Conservation (phyloP, 2,329 filamentous ascomycete genomes). For the Fusarium tuaranense region DNA sequence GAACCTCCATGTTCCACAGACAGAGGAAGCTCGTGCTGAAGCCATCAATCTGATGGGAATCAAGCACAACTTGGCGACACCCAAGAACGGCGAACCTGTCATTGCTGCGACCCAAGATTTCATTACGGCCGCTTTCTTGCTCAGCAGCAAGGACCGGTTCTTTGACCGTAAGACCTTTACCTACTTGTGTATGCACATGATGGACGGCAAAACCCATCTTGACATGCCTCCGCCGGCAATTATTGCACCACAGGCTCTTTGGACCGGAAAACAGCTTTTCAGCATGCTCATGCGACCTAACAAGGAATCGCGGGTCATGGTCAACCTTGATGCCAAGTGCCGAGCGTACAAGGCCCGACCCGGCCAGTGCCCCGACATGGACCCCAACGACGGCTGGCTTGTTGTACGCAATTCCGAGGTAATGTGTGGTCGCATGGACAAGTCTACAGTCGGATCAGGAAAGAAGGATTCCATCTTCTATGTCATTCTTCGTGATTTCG, state of each 20-base stretch:
- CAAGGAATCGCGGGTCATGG: slow-evolving; percentile 80
- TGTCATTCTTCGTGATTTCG: slow-evolving; percentile 94
- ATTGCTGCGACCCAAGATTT: slow-evolving; percentile 99
- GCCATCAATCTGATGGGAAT: slow-evolving; percentile 98
- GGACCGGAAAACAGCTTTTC: slow-evolving; percentile 98
- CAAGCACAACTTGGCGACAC: slow-evolving; percentile 94
- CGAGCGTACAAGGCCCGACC: slow-evolving; percentile 78
- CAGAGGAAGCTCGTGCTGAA: slow-evolving; percentile 94
- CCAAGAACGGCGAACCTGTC: slow-evolving; percentile 97
- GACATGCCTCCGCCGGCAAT: slow-evolving; percentile 90
- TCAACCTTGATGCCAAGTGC: slow-evolving; percentile 95
- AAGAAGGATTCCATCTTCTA: slow-evolving; percentile 99
- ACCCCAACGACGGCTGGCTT: slow-evolving; percentile 89
- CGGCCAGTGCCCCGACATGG: slow-evolving; percentile 74
- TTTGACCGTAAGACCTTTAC: slow-evolving; percentile 90
- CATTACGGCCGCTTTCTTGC: slow-evolving; percentile 91
- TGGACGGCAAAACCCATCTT: slow-evolving; percentile 80
- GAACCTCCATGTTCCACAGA: slow-evolving; percentile 98
- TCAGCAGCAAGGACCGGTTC: slow-evolving; percentile 94
- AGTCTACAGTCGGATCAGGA: slow-evolving; percentile 94
- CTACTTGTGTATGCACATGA: slow-evolving; percentile 94
- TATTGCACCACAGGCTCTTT: slow-evolving; percentile 85
- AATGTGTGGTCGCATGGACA: slow-evolving; percentile 98
- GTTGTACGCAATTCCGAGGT: slow-evolving; percentile 96
- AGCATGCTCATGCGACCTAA: slow-evolving; percentile 92